Conservation (phyloP, 148 eudicot genomes). For the Cornus controversa region DNA sequence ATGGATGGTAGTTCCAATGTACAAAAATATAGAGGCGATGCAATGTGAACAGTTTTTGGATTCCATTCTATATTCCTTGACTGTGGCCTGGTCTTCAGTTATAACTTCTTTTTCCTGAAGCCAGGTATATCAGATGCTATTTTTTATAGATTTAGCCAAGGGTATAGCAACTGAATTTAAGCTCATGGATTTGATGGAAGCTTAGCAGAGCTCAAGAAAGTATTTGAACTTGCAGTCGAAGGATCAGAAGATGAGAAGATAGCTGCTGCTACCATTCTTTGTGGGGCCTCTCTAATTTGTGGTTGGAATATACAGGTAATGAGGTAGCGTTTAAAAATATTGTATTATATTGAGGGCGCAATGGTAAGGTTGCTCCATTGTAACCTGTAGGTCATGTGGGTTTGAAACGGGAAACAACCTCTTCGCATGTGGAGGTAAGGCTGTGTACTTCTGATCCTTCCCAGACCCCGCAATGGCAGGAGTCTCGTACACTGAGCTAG, state of each 20-base stretch:
- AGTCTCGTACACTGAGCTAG: too few relatives aligned
- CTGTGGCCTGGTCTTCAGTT: slow-evolving; percentile 3
- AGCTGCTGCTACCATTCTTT: slow-evolving; percentile 52
- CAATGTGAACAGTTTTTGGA: neutral
- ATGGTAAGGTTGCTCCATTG: too few relatives aligned
- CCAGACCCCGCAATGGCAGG: neutral
- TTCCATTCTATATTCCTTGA: neutral
- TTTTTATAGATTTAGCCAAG: slow-evolving; percentile 22
- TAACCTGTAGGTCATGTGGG: too few relatives aligned
- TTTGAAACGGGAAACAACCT: too few relatives aligned
- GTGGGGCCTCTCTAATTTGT: slow-evolving; percentile 54
- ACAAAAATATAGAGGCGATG: neutral
- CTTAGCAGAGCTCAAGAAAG: slow-evolving; percentile 62
- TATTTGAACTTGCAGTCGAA: slow-evolving; percentile 45
- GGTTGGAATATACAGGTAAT: slow-evolving; percentile 69
- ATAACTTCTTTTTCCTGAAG: neutral
- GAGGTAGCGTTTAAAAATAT: neutral
- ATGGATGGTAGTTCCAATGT: neutral
- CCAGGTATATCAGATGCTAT: slow-evolving; percentile 10
- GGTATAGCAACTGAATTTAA: slow-evolving; percentile 48
- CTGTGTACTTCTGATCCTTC: too few relatives aligned
- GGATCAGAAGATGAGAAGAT: slow-evolving; percentile 60
- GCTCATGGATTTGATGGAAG: slow-evolving; percentile 67
- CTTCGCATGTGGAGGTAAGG: too few relatives aligned
- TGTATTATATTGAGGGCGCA: neutral